Conservation (phyloP, 2,329 filamentous ascomycete genomes). For the Aspergillus sclerotialis region DNA sequence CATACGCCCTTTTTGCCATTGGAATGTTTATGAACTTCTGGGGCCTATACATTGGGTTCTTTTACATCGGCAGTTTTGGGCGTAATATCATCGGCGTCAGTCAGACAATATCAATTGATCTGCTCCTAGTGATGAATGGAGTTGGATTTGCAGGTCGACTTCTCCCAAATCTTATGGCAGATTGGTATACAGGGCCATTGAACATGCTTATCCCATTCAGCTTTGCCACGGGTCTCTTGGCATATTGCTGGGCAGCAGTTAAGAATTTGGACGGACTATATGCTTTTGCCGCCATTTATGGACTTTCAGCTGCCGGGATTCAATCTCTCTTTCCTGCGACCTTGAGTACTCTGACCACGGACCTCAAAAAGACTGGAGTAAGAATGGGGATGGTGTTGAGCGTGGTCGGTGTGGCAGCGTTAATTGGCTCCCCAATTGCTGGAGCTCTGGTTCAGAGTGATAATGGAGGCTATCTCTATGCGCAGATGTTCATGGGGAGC, state of each 20-base stretch:
- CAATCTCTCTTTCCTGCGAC: slow-evolving; percentile 62
- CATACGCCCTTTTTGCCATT: slow-evolving; percentile 39
- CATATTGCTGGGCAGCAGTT: slow-evolving; percentile 56
- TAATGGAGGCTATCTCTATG: slow-evolving; percentile 42
- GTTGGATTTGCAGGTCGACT: slow-evolving; percentile 53
- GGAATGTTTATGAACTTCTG: slow-evolving; percentile 43
- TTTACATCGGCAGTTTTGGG: slow-evolving; percentile 39
- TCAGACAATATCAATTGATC: slow-evolving; percentile 46
- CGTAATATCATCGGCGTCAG: slow-evolving; percentile 34
- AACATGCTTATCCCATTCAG: slow-evolving; percentile 53
- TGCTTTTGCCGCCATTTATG: slow-evolving; percentile 57
- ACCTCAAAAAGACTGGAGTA: slow-evolving; percentile 48
- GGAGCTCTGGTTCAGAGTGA: slow-evolving; percentile 45
- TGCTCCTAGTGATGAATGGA: slow-evolving; percentile 61
- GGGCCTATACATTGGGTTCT: slow-evolving; percentile 50
- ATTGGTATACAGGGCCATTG: slow-evolving; percentile 50
- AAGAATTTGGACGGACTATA: slow-evolving; percentile 47
- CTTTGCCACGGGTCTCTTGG: slow-evolving; percentile 34
- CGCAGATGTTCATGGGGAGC: slow-evolving; percentile 46
- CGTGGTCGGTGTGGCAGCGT: slow-evolving; percentile 46
- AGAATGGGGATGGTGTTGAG: slow-evolving; percentile 52
- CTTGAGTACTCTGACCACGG: slow-evolving; percentile 48
- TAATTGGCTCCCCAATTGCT: slow-evolving; percentile 50
- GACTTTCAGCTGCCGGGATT: slow-evolving; percentile 56
- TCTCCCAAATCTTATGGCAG: slow-evolving; percentile 52